These are phyloP conservation scores for Raffaelea arxii DNA, from an alignment of 2,329 filamentous ascomycete species.

Conservation along the genomic window DNA sequence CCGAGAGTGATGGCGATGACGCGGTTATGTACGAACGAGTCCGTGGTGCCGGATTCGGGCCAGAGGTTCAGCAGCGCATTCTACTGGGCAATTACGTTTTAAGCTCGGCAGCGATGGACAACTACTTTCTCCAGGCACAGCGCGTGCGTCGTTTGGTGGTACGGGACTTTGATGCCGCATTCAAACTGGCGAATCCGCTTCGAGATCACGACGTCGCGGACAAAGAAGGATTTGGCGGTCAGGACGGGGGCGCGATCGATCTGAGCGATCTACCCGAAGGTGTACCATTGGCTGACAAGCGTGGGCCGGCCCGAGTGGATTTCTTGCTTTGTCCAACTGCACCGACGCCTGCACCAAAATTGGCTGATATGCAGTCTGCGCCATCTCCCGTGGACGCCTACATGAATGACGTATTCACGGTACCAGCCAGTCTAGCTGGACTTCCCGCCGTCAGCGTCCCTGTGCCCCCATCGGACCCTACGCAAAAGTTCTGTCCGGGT, in stretches of 20 bases:
- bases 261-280: constrained; percentile 49
- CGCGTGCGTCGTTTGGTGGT: constrained; percentile 76
- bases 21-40: constrained; percentile 68
- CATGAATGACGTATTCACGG: constrained; percentile 91
- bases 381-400: constrained; percentile 63
- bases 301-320: constrained; percentile 60
- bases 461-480: constrained; percentile 28
- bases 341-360: constrained; percentile 43
- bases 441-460: constrained; percentile 83
- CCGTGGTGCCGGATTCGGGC: constrained; percentile 65
- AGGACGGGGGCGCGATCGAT: constrained; percentile 30
- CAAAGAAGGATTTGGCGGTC: constrained; percentile 67
- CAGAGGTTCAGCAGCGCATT: constrained; percentile 79
- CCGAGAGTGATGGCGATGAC: constrained; percentile 32
- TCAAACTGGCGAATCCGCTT: constrained; percentile 61
- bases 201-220: constrained; percentile 36
- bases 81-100: constrained; percentile 83
- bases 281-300: constrained; percentile 43
- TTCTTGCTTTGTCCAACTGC: constrained; percentile 82
- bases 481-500: constrained; percentile 31
- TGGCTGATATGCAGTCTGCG: constrained; percentile 16
- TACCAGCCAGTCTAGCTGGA: constrained; percentile 86
- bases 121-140: constrained; percentile 94
- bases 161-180: constrained; percentile 74
- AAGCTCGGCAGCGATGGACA: constrained; percentile 83